Evolutionary conservation across 768 basidiomycete species (phyloP).

Genomic region (Suillus subaureus): DNA sequence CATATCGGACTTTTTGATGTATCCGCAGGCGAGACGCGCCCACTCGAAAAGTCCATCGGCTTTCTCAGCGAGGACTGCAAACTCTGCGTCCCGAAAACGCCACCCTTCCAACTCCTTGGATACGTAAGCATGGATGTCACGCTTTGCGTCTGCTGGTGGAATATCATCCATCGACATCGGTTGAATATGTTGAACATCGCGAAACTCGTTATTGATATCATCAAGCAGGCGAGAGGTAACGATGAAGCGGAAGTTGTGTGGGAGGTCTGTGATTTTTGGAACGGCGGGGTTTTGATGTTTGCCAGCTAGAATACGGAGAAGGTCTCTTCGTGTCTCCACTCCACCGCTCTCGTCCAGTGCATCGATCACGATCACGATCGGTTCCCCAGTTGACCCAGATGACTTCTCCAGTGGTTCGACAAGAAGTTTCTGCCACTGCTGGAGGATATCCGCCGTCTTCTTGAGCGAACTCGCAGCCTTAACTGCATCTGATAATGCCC

Average conservation of each 20-base stretch:
- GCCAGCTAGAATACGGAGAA: not conserved
- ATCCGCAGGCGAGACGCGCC: slow-evolving; percentile 11
- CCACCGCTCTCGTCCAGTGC: slow-evolving; percentile 22
- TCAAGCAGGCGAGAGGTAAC: slow-evolving; percentile 10
- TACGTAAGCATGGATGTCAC: not conserved
- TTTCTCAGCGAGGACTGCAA: not conserved
- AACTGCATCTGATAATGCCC: not conserved
- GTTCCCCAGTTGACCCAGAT: not conserved
- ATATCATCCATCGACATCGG: slow-evolving; percentile 1
- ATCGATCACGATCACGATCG: slow-evolving; percentile 28
- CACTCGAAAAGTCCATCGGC: slow-evolving; percentile 5
- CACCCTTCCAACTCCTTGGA: not conserved
- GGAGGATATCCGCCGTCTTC: not conserved
- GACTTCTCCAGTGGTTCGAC: not conserved
- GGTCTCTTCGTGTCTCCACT: not conserved
- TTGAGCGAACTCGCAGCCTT: not conserved
- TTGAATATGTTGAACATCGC: not conserved
- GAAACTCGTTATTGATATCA: not conserved
- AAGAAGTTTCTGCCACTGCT: slow-evolving; percentile 8
- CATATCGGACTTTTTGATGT: not conserved
- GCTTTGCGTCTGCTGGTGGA: not conserved
- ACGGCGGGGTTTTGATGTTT: not conserved
- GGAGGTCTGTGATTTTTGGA: slow-evolving; percentile 1
- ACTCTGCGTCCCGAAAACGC: not conserved
- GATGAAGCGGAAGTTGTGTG: slow-evolving; percentile 11